Evolutionary conservation across 768 basidiomycete genomes (phyloP), one percentile per base, ranked within the genome.

Genomic region (Boletus speciosus): DNA sequence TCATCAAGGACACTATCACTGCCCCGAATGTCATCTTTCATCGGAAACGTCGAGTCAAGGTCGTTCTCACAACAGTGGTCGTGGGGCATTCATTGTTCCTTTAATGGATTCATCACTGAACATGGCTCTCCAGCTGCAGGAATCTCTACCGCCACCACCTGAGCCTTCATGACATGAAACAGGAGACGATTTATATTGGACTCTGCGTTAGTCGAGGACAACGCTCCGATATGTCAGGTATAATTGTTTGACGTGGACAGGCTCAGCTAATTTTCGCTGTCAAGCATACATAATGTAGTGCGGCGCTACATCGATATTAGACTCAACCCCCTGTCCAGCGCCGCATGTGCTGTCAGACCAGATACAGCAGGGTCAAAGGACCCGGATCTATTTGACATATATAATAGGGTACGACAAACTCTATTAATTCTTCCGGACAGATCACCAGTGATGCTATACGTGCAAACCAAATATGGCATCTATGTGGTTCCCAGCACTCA

Each of bases 391-490:
- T 46, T 35, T 34, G 31, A 43, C 8, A 36, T 31, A 39, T 31
- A 27, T 27, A 27, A 35, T 15, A 48, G 27, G 16, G n/a, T 41
- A 43, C 37, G 49, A 41, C 3, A 16, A 32, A 37, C 6, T 29
- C 19, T 36, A 29, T 43, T 40, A 15, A 39, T 19, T 39, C 23
- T 37, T 45, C 43, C 29, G 34, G 52, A 53, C 31, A 41, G 31
- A 47, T 49, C 45, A 35, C 6, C 21, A 48, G 48, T 39, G 49
- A 52, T 59, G 39, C 23, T 52, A 42, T 37, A 34, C n/a, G 36
- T 34, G 38, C 40, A 15, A 19, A 48, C 9, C 46, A 8, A 40
- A 40, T 37, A 50, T 43, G 47, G 49, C 46, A 49, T 25, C 6
- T 32, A n/a, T 48, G 15, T 45, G 27, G 37, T 32, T 52, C 55